Evolutionary conservation across 208 protist species (phyloP).

Genomic region (Acanthamoeba healyi): DNA sequence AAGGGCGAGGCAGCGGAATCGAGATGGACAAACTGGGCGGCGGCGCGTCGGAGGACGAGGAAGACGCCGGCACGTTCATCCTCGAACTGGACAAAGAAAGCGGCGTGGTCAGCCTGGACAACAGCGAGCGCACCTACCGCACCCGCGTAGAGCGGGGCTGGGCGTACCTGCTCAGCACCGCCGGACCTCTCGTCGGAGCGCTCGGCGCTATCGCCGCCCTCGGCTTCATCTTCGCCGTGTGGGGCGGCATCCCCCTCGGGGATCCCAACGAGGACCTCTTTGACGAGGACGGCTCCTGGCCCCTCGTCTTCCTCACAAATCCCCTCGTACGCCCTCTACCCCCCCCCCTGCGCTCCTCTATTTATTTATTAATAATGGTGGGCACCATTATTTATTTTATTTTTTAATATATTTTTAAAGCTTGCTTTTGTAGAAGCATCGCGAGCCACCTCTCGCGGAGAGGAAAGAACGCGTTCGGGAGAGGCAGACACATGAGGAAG

Average conservation of each 20-base stretch:
- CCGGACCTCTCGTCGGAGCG: background rate
- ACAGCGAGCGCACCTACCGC: background rate
- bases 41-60: background rate
- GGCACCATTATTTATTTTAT: no score
- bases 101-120: background rate
- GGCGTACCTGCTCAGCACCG: background rate
- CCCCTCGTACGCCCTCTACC: slow-evolving; percentile 25
- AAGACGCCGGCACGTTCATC: background rate
- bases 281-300: slow-evolving; percentile 35
- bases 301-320: slow-evolving; percentile 52
- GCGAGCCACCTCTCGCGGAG: no score
- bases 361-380: background rate
- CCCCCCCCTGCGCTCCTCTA: no score
- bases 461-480: no score
- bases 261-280: slow-evolving; percentile 49
- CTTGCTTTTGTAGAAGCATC: no score
- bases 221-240: slow-evolving; percentile 52
- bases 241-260: slow-evolving; percentile 60
- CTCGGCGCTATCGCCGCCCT: background rate
- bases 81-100: slow-evolving; percentile 1
- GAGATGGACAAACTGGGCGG: background rate
- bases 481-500: no score
- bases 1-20: background rate
- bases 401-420: background rate
- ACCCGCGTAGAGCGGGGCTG: background rate